phyloP scores from a whole-genome alignment of 2,329 filamentous ascomycete species.

The Fusarium concolor region DNA sequence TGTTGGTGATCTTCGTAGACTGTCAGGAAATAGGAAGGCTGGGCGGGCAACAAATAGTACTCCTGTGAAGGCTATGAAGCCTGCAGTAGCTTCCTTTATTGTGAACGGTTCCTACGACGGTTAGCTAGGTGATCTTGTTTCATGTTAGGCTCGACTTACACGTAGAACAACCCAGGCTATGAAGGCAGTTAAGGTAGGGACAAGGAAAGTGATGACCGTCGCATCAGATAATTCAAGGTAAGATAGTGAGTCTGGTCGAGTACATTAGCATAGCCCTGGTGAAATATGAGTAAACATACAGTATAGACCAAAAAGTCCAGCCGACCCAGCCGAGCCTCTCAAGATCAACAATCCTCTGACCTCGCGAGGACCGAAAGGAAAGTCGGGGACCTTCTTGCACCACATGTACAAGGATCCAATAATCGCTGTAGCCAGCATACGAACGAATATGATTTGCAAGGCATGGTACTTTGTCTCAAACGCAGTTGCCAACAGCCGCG shows the following conservation, averaged over 20 bases:
- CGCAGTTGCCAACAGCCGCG: slow-evolving; percentile 51
- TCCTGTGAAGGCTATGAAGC: slow-evolving; percentile 75
- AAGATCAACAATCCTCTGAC: slow-evolving; percentile 72
- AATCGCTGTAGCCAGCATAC: slow-evolving; percentile 54
- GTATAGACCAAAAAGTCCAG: slow-evolving; percentile 73
- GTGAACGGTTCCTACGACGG: slow-evolving; percentile 74
- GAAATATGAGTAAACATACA: slow-evolving; percentile 44
- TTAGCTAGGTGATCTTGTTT: fast-evolving
- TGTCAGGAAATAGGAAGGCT: slow-evolving; percentile 62
- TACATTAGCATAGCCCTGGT: not conserved
- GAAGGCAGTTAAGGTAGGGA: slow-evolving; percentile 74
- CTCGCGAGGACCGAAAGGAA: slow-evolving; percentile 73
- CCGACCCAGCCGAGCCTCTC: slow-evolving; percentile 71
- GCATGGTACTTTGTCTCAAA: slow-evolving; percentile 55
- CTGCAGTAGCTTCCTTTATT: slow-evolving; percentile 75
- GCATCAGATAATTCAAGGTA: slow-evolving; percentile 83
- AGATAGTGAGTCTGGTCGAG: slow-evolving; percentile 57
- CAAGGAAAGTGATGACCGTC: slow-evolving; percentile 82
- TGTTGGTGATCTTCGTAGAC: not conserved
- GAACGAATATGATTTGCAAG: slow-evolving; percentile 57
- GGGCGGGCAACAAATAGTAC: slow-evolving; percentile 82
- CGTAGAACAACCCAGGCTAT: slow-evolving; percentile 68
- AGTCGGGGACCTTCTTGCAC: slow-evolving; percentile 63
- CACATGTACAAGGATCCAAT: slow-evolving; percentile 56
- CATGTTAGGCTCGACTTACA: slow-evolving; percentile 16